A percentile compares a stretch with the other conserved stretches of the same genome.
These are phyloP conservation scores for Starmerella kuoi DNA, from an alignment of 805 yeast species.

Conservation along the genomic window DNA sequence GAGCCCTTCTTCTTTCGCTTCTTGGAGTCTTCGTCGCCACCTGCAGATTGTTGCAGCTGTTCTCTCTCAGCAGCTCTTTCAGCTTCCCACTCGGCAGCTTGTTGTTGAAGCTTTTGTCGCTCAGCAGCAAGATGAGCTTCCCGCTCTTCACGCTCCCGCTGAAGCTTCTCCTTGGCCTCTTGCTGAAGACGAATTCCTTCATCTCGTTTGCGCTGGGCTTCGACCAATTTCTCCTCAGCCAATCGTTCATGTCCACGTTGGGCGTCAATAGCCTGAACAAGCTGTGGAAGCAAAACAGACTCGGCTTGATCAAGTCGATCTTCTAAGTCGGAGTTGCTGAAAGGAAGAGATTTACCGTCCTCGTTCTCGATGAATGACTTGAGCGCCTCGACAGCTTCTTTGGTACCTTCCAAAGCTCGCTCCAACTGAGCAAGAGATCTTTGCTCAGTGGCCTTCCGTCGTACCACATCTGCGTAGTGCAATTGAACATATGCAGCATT, in stretches of 20 bases:
- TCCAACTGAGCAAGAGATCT: constrained; percentile 54
- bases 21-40: constrained; percentile 1
- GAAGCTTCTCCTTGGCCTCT: constrained; percentile 27
- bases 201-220: constrained; percentile 56
- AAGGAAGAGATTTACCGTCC: constrained; percentile 50
- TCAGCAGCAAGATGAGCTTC: constrained; percentile 27
- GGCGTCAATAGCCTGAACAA: constrained; percentile 57
- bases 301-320: constrained; percentile 81
- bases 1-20: constrained; percentile 8
- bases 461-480: constrained; percentile 73
- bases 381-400: constrained; percentile 22
- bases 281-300: constrained; percentile 57
- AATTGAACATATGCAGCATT: constrained; percentile 75
- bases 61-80: constrained; percentile 31
- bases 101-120: constrained; percentile 25
- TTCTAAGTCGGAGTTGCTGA: constrained; percentile 63
- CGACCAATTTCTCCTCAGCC: constrained; percentile 49
- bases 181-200: constrained; percentile 39
- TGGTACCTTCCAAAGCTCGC: constrained; percentile 42
- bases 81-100: constrained; percentile 30
- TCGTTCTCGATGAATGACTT: constrained; percentile 37
- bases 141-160: constrained; percentile 24
- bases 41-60: constrained; percentile 16
- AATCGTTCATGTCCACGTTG: constrained; percentile 48
- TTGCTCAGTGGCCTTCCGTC: constrained; percentile 46